Conservation (phyloP, 2,329 filamentous ascomycete genomes). For the Esteya vermicola region DNA sequence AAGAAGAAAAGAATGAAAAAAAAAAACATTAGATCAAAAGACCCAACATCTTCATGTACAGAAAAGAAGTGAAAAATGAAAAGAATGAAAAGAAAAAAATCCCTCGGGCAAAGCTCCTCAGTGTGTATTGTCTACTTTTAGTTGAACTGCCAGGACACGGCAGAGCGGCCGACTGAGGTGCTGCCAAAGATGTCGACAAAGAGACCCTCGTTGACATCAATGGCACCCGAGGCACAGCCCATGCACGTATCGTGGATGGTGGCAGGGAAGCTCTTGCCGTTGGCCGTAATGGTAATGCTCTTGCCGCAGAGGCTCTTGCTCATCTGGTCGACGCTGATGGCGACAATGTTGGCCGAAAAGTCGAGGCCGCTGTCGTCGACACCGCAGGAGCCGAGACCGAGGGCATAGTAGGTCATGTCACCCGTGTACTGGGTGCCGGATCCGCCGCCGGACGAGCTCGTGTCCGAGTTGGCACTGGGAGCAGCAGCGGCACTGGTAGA, state of each 20-base stretch:
- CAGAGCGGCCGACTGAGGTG: slow-evolving; percentile 17
- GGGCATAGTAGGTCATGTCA: slow-evolving; percentile 60
- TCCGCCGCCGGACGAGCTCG: slow-evolving; percentile 12
- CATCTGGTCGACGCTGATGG: slow-evolving; percentile 53
- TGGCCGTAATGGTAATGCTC: slow-evolving; percentile 46
- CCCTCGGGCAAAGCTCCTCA: too few relatives aligned
- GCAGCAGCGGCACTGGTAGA: slow-evolving; percentile 11
- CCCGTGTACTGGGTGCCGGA: slow-evolving; percentile 31
- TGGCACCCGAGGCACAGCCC: slow-evolving; percentile 40
- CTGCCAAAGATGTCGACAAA: slow-evolving; percentile 37
- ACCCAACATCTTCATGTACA: background rate
- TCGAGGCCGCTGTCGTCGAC: slow-evolving; percentile 43
- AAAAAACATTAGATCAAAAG: background rate
- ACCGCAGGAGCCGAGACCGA: slow-evolving; percentile 58
- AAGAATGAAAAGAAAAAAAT: background rate
- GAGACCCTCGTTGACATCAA: slow-evolving; percentile 31
- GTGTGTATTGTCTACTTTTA: background rate
- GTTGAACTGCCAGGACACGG: slow-evolving; percentile 18
- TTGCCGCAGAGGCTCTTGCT: slow-evolving; percentile 60
- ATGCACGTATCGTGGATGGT: slow-evolving; percentile 62
- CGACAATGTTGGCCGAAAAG: slow-evolving; percentile 46
- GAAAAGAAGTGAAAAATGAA: background rate
- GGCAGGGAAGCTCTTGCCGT: slow-evolving; percentile 40
- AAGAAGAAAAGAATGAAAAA: too few relatives aligned
- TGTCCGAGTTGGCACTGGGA: slow-evolving; percentile 10